Base-by-base conservation (phyloP, 371 early-diverging fungal species). In the Basidiobolus heterosporus region DNA sequence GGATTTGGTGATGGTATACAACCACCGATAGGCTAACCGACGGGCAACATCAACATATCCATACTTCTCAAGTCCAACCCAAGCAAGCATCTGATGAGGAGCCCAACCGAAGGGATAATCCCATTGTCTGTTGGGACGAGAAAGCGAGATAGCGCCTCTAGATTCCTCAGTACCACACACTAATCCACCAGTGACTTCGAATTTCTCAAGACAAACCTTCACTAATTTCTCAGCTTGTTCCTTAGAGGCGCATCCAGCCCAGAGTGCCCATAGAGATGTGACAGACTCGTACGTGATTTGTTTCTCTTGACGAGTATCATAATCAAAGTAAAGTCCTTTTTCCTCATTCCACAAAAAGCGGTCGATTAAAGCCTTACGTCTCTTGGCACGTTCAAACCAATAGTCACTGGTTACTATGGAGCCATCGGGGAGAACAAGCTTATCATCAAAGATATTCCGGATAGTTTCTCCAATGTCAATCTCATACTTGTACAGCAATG, bases 81-180 rank as follows among this genome's bases (percentile, higher is more conserved):
- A 96, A 1, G 92, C 85, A 57, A 96, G 66, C 41, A 96, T 94
- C 60, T 96, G 97, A 62, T 94, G 95, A 40, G 97, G 97, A 19
- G 93, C 93, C 97, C 97, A 94, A 9, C 97, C 91, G 53, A 77
- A 91, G 0, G 88, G 90, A 52, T 79, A 90, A 56, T 95, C 96
- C 95, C 95, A 94, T 55, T 96, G 97, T 36, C 95, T 79, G 52
- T 87, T 88, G 21, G 95, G 95, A 17, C 97, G 68, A 49, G 80
- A 79, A 21, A 86, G 56, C 1, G 76, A 62, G 43, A 82, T 77
- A 6, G 52, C 41, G 36, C 91, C 92, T 21, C 90, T 74, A 13
- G 88, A 88, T 52, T 69, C 70, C 51, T 88, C 88, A 0, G 91
- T 91, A 22, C 91, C 89, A 45, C 82, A 76, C 1, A 91, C 90